Conservation (phyloP, 805 yeast genomes). For the Zygoascus flipseniorum region DNA sequence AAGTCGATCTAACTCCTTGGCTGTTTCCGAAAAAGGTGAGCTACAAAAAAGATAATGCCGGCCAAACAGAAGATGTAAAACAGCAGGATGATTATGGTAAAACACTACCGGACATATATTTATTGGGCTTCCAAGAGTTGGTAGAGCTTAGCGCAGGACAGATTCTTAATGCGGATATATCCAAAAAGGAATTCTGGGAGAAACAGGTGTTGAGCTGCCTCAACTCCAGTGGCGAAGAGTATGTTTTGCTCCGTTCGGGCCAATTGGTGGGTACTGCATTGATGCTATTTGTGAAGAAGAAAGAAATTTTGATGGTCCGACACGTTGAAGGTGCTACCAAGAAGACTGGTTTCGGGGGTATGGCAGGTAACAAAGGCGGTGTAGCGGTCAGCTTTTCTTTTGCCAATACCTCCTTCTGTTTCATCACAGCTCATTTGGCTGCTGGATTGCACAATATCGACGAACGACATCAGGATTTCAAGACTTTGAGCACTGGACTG, state of each 20-base stretch:
- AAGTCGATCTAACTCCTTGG: conserved; percentile 65
- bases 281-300: conserved; percentile 58
- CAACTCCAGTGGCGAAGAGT: conserved; percentile 43
- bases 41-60: background rate
- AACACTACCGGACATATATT: conserved; percentile 58
- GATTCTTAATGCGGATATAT: conserved; percentile 75
- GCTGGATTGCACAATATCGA: conserved; percentile 79
- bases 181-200: conserved; percentile 76
- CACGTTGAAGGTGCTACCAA: conserved; percentile 92
- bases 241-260: conserved; percentile 66
- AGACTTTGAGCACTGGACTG: conserved; percentile 65
- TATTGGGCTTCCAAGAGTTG: conserved; percentile 91
- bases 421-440: conserved; percentile 86
- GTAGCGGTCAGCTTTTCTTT: conserved; percentile 83
- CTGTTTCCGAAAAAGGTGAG: conserved; percentile 51
- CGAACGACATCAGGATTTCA: conserved; percentile 82
- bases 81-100: conserved; percentile 11
- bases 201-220: conserved; percentile 52
- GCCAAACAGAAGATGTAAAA: background rate
- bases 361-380: conserved; percentile 95
- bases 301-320: conserved; percentile 51
- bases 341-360: conserved; percentile 94
- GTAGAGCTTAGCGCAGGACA: conserved; percentile 91
- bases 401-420: conserved; percentile 72
- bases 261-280: conserved; percentile 87